Conservation (phyloP, 129 eudicot species). For the carrot (Daucus carota) region DNA sequence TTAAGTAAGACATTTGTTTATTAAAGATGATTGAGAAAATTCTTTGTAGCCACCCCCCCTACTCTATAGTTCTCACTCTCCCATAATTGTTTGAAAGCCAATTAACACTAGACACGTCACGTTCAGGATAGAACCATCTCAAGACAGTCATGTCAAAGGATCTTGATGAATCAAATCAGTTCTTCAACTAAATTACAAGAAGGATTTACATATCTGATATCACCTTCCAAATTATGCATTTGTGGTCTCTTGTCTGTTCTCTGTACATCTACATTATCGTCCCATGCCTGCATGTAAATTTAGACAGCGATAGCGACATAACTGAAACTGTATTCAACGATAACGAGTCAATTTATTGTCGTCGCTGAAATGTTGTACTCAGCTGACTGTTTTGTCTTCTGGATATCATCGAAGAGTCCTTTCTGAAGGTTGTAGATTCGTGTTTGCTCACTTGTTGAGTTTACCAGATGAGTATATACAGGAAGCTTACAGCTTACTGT, state of each 20-base stretch:
- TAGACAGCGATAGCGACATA: neutral
- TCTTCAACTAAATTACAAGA: neutral
- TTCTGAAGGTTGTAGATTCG: neutral
- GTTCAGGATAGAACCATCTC: slow-evolving; percentile 27
- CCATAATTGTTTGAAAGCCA: neutral
- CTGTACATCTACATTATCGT: slow-evolving; percentile 20
- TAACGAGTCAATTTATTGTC: neutral
- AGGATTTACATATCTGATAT: slow-evolving; percentile 1
- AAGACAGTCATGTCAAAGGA: slow-evolving; percentile 24
- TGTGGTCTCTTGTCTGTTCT: neutral
- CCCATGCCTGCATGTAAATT: neutral
- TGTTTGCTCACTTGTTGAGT: neutral
- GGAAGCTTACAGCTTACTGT: neutral
- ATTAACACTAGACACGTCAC: neutral
- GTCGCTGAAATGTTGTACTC: neutral
- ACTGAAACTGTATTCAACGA: neutral
- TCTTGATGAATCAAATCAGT: neutral
- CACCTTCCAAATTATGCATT: neutral
- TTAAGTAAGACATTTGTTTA: neutral
- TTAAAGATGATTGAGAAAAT: neutral
- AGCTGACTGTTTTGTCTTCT: neutral
- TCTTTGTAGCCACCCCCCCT: neutral
- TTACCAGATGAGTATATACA: neutral
- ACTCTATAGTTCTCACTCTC: neutral
- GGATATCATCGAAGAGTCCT: neutral